A percentile compares a stretch with the other conserved stretches of the same genome.
These are phyloP conservation scores for Debaryomyces nepalensis DNA, from an alignment of 1,139 yeast genomes.

Conservation along the genomic window DNA sequence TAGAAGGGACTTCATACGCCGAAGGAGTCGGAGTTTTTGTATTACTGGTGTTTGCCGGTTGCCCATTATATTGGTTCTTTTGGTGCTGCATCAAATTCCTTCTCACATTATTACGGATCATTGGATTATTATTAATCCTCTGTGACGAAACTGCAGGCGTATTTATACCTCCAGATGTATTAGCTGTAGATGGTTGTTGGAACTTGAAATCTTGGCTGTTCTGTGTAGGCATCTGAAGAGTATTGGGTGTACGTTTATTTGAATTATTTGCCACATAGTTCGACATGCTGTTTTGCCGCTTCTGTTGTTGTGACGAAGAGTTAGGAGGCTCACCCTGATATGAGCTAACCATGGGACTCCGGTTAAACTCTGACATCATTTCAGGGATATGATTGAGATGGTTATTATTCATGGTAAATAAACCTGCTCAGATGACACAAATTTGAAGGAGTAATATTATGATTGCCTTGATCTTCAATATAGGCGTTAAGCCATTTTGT, in stretches of 20 bases:
- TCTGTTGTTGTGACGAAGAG: conserved; percentile 32
- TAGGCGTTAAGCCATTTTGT: not conserved
- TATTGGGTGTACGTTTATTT: conserved; percentile 40
- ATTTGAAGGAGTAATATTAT: not conserved
- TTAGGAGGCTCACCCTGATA: conserved; percentile 15
- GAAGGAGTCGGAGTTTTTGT: conserved; percentile 50
- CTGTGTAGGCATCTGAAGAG: conserved; percentile 26
- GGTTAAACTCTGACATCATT: conserved; percentile 12
- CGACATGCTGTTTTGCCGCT: conserved; percentile 47
- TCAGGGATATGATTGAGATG: conserved; percentile 13
- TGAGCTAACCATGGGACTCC: conserved; percentile 9
- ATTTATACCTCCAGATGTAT: conserved; percentile 1
- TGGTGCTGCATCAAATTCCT: conserved; percentile 22
- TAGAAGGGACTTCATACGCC: conserved; percentile 47
- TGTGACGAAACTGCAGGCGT: conserved; percentile 17
- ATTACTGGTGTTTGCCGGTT: not conserved
- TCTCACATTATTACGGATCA: conserved; percentile 15
- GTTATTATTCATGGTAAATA: conserved; percentile 15
- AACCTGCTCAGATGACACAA: conserved; percentile 6
- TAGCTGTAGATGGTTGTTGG: not conserved
- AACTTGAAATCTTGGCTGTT: conserved; percentile 17
- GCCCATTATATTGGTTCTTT: conserved; percentile 15
- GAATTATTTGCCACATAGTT: conserved; percentile 39
- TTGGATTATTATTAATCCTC: conserved; percentile 14
- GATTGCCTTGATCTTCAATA: conserved; percentile 2